Evolutionary conservation across 371 early-diverging fungal species (phyloP), one percentile per base, ranked within the genome.

Genomic region (Haplosporangium sp.): DNA sequence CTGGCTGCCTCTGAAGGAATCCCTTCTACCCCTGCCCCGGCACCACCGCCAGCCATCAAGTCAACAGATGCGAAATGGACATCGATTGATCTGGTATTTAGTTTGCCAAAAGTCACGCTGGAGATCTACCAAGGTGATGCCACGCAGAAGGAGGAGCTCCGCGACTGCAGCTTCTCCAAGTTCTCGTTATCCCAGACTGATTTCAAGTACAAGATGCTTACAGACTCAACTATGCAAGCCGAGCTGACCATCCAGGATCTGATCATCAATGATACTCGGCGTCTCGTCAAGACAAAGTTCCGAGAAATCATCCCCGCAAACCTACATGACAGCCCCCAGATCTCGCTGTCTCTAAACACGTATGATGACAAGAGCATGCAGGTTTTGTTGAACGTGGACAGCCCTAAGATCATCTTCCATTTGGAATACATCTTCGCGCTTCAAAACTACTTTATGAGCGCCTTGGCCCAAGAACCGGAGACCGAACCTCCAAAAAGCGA

Each of bases 341-440:
- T 83, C 51, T 80, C 80, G 29, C 23, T 82, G 45, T 69, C 82
- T 6, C 56, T 70, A 42, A 70, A 53, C 64, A 67, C 71, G n/a
- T 71, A 62, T 57, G 71, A 74, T n/a, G 66, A 83, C 56, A 64
- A 69, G 58, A 72, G 75, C 52, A 84, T 83, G 64, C 75, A 87
- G 7, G 88, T 87, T 10, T 62, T 91, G 40, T 84, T 94, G 47
- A 95, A 95, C 5, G 66, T 98, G 23, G 94, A 95, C 62, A 90
- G 92, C 29, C 94, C 98, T 7, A 92, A 92, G 54, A 81, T 97
- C 7, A 90, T 95, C 47, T 82, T 97, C 29, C 93, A 94, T 1
- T 81, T 96, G 23, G 96, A 98, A 76, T 94, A 95, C 67, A 67
- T 94, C 6, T 92, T 94, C 71, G 86, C 89, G 6, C 79, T 95